phyloP scores from a whole-genome alignment of 2,329 filamentous ascomycete species.

The Monosporascus sp. region DNA sequence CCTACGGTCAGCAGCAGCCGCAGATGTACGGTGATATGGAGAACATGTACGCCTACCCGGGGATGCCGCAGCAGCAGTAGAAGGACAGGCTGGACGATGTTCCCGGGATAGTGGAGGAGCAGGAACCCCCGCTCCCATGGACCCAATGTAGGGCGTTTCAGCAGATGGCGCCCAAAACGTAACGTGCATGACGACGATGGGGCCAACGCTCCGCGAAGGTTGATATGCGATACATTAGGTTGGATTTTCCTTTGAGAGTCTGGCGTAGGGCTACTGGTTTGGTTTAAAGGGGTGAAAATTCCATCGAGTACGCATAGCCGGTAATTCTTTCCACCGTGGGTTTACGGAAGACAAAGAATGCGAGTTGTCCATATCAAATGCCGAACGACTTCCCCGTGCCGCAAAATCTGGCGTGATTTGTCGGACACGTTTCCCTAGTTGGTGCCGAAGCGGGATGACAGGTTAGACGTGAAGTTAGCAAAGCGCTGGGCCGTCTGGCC shows the following conservation, averaged over 20 bases:
- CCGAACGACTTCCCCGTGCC: neutral
- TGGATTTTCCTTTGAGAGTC: slow-evolving; percentile 9
- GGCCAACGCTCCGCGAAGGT: slow-evolving; percentile 9
- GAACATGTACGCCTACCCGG: slow-evolving; percentile 77
- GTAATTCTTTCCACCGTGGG: neutral
- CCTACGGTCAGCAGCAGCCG: slow-evolving; percentile 72
- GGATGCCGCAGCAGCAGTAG: slow-evolving; percentile 72
- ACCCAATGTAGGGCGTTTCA: neutral
- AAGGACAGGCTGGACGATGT: slow-evolving; percentile 1
- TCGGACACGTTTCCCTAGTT: slow-evolving; percentile 28
- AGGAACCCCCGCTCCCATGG: neutral
- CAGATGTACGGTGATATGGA: slow-evolving; percentile 78
- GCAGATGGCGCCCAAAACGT: neutral
- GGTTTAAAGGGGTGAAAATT: slow-evolving; percentile 2
- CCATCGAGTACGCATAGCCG: slow-evolving; percentile 1
- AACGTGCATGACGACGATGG: slow-evolving; percentile 11
- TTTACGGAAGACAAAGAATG: slow-evolving; percentile 10
- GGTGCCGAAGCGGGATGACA: slow-evolving; percentile 67
- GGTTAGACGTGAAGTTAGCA: slow-evolving; percentile 66
- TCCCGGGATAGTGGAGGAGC: slow-evolving; percentile 2
- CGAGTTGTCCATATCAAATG: slow-evolving; percentile 1
- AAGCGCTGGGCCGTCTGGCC: slow-evolving; percentile 59
- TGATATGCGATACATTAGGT: slow-evolving; percentile 8
- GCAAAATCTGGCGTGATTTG: neutral
- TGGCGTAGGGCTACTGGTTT: slow-evolving; percentile 12